Conservation (phyloP, 2,329 filamentous ascomycete species). For the Aspergillus flavus region DNA sequence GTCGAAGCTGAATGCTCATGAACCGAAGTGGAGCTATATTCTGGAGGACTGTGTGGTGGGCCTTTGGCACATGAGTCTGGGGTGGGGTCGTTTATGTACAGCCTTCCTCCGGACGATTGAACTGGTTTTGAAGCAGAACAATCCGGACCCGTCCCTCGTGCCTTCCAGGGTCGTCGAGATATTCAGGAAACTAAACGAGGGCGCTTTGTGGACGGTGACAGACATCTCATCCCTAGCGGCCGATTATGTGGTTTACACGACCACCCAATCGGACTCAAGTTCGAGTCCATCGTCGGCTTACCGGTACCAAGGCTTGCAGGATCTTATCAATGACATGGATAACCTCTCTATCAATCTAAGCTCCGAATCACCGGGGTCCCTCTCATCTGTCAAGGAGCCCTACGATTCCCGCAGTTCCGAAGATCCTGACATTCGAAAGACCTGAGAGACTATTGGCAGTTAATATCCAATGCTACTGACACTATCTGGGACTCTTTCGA, state of each 20-base stretch:
- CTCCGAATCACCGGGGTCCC: not conserved
- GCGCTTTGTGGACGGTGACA: conserved; percentile 20
- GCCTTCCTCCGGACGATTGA: conserved; percentile 28
- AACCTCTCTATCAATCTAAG: conserved; percentile 4
- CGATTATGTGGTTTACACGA: conserved; percentile 25
- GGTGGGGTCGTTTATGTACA: conserved; percentile 27
- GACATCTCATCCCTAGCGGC: conserved; percentile 24
- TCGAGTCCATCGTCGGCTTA: not conserved
- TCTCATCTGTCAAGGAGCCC: not conserved
- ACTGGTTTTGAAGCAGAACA: conserved; percentile 19
- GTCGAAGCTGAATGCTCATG: conserved; percentile 14
- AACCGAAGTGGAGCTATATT: conserved; percentile 25
- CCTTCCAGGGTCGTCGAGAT: conserved; percentile 21
- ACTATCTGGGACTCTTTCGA: not conserved
- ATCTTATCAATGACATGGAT: conserved; percentile 14
- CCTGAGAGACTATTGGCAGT: not conserved
- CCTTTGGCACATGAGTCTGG: conserved; percentile 29
- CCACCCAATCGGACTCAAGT: not conserved
- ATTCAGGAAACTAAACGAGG: conserved; percentile 16
- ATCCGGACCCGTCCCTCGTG: conserved; percentile 15
- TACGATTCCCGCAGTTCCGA: not conserved
- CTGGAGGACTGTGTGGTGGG: conserved; percentile 27
- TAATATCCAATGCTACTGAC: not conserved
- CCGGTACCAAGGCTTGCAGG: conserved; percentile 13
- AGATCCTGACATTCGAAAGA: not conserved